These are phyloP conservation scores for Clavariopsis aquatica DNA, from an alignment of 495 filamentous ascomycete genomes.

Conservation along the genomic window DNA sequence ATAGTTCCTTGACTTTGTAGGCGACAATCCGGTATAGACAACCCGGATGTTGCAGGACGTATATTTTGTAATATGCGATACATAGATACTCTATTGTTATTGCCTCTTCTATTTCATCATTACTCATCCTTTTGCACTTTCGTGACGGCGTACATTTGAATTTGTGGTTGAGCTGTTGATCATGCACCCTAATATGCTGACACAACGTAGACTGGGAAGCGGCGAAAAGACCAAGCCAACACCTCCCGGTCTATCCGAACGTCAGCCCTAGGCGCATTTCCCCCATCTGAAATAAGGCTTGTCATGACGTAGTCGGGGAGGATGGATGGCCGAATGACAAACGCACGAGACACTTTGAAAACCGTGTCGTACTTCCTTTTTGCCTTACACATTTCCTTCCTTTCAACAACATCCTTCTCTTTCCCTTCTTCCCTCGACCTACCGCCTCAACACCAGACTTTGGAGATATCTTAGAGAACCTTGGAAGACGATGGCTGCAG, in stretches of 20 bases:
- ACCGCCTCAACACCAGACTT: neutral
- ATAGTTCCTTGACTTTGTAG: neutral
- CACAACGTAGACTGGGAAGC: neutral
- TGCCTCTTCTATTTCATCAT: neutral
- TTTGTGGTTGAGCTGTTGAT: too few species aligned
- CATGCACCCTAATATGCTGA: neutral
- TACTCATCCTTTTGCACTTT: neutral
- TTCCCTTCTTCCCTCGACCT: neutral
- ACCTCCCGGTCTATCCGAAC: slow-evolving; percentile 1
- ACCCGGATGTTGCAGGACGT: neutral
- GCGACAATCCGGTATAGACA: slow-evolving; percentile 1
- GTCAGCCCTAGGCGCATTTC: neutral
- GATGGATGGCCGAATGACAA: slow-evolving; percentile 11
- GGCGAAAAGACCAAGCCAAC: slow-evolving; percentile 4
- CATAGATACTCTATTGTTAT: neutral
- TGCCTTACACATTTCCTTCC: neutral
- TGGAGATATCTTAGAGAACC: neutral
- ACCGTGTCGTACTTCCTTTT: neutral
- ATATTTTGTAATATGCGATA: neutral
- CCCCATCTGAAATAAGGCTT: neutral
- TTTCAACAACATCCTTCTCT: neutral
- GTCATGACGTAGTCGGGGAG: slow-evolving; percentile 20
- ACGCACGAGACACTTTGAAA: slow-evolving; percentile 13
- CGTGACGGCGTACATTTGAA: too few species aligned
- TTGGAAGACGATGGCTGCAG: slow-evolving; percentile 27